Percentiles rank a stretch among this genome's conserved stretches.
These are phyloP conservation scores for Potentilla sterilis DNA, from an alignment of 306 rosid genomes.

Conservation along the genomic window DNA sequence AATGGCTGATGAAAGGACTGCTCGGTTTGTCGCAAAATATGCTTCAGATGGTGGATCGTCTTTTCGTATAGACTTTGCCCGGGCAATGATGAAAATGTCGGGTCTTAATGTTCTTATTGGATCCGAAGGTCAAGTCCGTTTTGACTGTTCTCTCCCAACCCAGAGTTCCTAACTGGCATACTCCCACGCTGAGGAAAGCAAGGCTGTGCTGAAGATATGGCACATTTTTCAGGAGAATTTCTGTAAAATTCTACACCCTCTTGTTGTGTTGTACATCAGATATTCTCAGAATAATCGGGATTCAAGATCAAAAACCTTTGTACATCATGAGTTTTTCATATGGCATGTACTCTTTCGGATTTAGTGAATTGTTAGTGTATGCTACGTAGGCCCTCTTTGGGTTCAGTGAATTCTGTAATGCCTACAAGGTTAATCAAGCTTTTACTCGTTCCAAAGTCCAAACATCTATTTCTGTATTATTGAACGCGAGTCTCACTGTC, in stretches of 20 bases:
- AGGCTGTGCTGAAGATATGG: neutral
- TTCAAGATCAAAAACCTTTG: neutral
- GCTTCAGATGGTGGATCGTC: constrained; percentile 77
- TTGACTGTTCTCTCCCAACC: constrained; percentile 33
- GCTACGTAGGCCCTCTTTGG: neutral
- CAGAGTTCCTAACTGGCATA: neutral
- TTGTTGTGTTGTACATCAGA: neutral
- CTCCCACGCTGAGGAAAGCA: neutral
- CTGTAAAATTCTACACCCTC: neutral
- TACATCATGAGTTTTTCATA: neutral
- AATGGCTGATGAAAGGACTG: constrained; percentile 62
- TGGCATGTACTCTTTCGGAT: neutral
- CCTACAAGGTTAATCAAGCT: neutral
- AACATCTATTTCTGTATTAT: neutral
- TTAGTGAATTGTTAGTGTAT: neutral
- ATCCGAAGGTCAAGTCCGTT: constrained; percentile 38
- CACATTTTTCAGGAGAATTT: neutral
- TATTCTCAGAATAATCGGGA: neutral
- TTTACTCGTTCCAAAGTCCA: neutral
- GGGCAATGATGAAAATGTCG: constrained; percentile 74
- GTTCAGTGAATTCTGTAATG: neutral
- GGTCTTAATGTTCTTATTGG: constrained; percentile 39
- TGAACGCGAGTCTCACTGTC: neutral
- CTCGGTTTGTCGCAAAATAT: constrained; percentile 59
- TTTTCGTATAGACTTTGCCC: constrained; percentile 70